phyloP scores from a whole-genome alignment of 306 rosid species.

The Rosa chinensis region DNA sequence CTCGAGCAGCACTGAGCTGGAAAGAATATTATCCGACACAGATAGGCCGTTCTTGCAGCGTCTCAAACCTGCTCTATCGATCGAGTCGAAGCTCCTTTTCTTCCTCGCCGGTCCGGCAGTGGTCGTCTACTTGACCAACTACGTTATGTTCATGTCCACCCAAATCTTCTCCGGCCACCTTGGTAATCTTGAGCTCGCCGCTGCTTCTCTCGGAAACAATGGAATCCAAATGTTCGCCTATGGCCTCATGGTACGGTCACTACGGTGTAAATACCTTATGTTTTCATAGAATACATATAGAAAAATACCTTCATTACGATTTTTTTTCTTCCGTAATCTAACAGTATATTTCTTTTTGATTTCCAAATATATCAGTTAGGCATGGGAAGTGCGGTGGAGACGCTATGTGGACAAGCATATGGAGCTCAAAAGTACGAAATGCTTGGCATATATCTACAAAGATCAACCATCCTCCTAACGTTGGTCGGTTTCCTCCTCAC shows the following conservation, averaged over 20 bases:
- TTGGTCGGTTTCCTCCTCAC: conserved; percentile 30
- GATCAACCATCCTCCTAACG: conserved; percentile 56
- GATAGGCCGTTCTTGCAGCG: conserved; percentile 33
- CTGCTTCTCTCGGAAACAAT: conserved; percentile 64
- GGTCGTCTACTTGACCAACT: conserved; percentile 50
- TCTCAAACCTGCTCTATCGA: conserved; percentile 42
- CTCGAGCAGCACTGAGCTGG: conserved; percentile 32
- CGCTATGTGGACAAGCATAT: conserved; percentile 78
- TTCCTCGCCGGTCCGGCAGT: conserved; percentile 61
- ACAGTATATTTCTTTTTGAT: not conserved
- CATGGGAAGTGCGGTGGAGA: conserved; percentile 94
- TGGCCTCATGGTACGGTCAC: conserved; percentile 51
- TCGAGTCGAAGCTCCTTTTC: conserved; percentile 52
- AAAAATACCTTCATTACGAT: too few relatives aligned
- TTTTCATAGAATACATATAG: too few relatives aligned
- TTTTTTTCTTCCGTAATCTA: too few relatives aligned
- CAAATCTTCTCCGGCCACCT: conserved; percentile 73
- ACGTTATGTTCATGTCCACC: conserved; percentile 68
- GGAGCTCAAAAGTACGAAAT: conserved; percentile 60
- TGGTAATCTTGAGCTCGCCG: conserved; percentile 71
- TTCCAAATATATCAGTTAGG: conserved; percentile 48
- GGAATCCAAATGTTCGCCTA: conserved; percentile 73
- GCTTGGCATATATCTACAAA: conserved; percentile 67
- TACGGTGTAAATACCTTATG: not conserved
- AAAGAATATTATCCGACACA: conserved; percentile 42